These are phyloP conservation scores for Theobroma cacao DNA, from an alignment of 345 rosid genomes.

Conservation along the genomic window DNA sequence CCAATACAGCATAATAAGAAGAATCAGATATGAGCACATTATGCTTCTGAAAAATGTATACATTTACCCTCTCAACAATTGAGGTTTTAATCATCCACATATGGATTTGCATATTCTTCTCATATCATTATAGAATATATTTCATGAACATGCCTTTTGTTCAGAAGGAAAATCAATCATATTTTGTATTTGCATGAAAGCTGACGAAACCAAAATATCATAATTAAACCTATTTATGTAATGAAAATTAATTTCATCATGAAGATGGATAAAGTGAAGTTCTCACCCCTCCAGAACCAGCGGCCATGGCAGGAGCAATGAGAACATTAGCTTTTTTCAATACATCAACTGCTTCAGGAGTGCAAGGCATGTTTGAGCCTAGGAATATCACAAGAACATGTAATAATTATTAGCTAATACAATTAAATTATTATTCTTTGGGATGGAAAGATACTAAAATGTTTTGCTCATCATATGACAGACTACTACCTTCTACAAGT, in stretches of 20 bases:
- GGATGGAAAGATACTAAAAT: neutral
- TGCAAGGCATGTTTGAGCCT: constrained; percentile 99
- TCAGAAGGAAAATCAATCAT: neutral
- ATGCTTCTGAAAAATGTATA: neutral
- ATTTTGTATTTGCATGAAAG: neutral
- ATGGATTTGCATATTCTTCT: neutral
- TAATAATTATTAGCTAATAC: neutral
- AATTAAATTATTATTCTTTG: neutral
- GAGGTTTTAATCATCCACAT: neutral
- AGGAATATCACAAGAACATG: constrained; percentile 14
- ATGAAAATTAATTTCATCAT: neutral
- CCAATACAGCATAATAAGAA: neutral
- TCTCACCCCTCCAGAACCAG: constrained; percentile 97
- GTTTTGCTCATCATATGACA: constrained; percentile 10
- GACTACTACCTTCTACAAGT: constrained; percentile 79
- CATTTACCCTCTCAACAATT: neutral
- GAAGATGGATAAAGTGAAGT: constrained; percentile 16
- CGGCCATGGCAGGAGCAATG: constrained; percentile 95
- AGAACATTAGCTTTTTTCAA: constrained; percentile 86
- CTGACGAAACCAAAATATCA: neutral
- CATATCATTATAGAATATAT: neutral
- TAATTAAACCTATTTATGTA: neutral
- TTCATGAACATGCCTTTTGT: neutral
- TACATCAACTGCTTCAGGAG: constrained; percentile 89
- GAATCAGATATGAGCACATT: neutral